Evolutionary conservation across 2,329 filamentous ascomycete species (phyloP), one percentile per base, ranked within the genome.

Genomic region (Xylaria digitata): DNA sequence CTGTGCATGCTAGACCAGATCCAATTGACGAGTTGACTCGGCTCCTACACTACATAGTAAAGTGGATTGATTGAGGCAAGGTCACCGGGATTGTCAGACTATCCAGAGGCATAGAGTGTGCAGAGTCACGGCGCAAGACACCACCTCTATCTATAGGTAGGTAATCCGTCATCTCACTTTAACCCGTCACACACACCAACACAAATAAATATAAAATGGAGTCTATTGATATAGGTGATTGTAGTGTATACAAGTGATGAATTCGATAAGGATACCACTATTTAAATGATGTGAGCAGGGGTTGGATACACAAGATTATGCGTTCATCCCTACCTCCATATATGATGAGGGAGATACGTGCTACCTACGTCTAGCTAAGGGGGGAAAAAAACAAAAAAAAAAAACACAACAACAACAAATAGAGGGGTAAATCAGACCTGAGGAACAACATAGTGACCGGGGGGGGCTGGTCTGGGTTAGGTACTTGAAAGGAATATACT

Each of bases 261-360:
- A 37, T 37, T n/a, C 15, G 30, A 75, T 71, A 69, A 70, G 68
- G 70, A 62, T 45, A 67, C 26, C 5, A 26, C 26, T 5, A 26
- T 5, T 11, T 19, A 43, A 43, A 17, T n/a, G 26, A 50, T 21
- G 11, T 58, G 48, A 60, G 67, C 69, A 72, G 69, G 68, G 69
- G 63, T 49, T 63, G 60, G 70, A 74, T 70, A 74, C 70, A 72
- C 69, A 73, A 34, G n/a, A 59, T 53, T 30, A 34, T 58, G 52
- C 40, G 45, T 52, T 52, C 1, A 4, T 40, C 37, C 11, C 34
- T 37, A 48, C 15, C 34, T 15, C 2, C 45, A 1, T 8, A 8
- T 37, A 13, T 37, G 17, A 34, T 13, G 1, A 30, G 17, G 15
- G 6, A 26, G 32, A 11, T 34, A 34, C 32, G 7, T 34, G 32